Conservation (phyloP, 2,329 filamentous ascomycete species). For the Botrytis fabae region DNA sequence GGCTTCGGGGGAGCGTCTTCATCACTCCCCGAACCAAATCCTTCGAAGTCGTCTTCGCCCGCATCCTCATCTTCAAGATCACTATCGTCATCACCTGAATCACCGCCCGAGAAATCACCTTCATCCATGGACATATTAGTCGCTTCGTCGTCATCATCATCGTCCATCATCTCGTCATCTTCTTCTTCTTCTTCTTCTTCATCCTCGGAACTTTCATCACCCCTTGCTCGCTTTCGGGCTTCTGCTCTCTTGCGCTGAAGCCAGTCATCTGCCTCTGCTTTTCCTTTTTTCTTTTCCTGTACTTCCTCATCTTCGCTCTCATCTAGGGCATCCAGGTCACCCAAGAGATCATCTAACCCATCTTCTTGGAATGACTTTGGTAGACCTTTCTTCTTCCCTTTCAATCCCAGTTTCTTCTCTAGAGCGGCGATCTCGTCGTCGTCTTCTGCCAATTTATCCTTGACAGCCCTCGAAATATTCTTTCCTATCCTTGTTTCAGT, state of each 20-base stretch:
- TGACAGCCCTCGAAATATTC: conserved; percentile 45
- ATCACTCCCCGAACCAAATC: conserved; percentile 43
- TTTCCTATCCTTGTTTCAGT: conserved; percentile 21
- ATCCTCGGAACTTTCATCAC: conserved; percentile 9
- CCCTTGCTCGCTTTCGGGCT: conserved; percentile 34
- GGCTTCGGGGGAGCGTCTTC: conserved; percentile 42
- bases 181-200: conserved; percentile 32
- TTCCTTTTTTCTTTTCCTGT: conserved; percentile 56
- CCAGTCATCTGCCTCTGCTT: conserved; percentile 60
- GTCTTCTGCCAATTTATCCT: conserved; percentile 70
- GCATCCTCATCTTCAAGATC: conserved; percentile 42
- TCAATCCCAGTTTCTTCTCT: conserved; percentile 84
- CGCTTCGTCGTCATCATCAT: conserved; percentile 41
- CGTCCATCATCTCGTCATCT: conserved; percentile 35
- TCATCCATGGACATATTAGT: conserved; percentile 38
- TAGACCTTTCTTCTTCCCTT: conserved; percentile 65
- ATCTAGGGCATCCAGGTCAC: conserved; percentile 56
- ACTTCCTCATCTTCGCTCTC: conserved; percentile 50
- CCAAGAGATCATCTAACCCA: conserved; percentile 74
- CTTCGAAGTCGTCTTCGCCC: conserved; percentile 45
- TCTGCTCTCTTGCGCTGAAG: conserved; percentile 58
- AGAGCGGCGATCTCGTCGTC: conserved; percentile 85
- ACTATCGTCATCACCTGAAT: conserved; percentile 32
- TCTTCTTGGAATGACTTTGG: conserved; percentile 77
- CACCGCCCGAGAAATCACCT: conserved; percentile 38